These are phyloP conservation scores for Copromyces sp. DNA, from an alignment of 495 filamentous ascomycete genomes.

Conservation along the genomic window DNA sequence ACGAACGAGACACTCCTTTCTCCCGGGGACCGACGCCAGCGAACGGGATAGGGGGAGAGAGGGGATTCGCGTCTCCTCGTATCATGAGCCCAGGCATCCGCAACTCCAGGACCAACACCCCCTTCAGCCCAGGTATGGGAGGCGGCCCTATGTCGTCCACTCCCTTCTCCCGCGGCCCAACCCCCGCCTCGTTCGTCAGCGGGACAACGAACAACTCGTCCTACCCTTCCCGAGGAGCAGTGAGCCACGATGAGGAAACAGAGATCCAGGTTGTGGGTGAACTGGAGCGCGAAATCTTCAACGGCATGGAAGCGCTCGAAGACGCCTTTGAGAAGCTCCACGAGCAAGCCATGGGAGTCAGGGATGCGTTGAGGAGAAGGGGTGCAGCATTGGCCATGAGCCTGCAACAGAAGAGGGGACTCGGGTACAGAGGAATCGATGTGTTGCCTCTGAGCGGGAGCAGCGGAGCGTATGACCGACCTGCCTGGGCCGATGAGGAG, in stretches of 20 bases:
- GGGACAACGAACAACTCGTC: slow-evolving; percentile 29
- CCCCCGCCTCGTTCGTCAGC: slow-evolving; percentile 39
- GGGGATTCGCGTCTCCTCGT: slow-evolving; percentile 24
- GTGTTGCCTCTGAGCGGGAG: slow-evolving; percentile 33
- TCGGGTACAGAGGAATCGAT: slow-evolving; percentile 25
- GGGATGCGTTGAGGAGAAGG: slow-evolving; percentile 67
- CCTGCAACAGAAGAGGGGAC: slow-evolving; percentile 57
- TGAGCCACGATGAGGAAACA: slow-evolving; percentile 87
- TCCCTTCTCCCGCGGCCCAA: slow-evolving; percentile 29
- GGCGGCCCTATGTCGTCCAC: not conserved
- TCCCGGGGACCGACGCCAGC: slow-evolving; percentile 47
- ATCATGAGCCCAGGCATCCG: slow-evolving; percentile 19
- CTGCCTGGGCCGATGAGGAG: slow-evolving; percentile 37
- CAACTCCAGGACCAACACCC: slow-evolving; percentile 27
- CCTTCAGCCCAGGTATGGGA: slow-evolving; percentile 9
- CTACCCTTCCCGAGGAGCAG: slow-evolving; percentile 33
- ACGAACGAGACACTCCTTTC: slow-evolving; percentile 12
- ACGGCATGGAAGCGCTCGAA: slow-evolving; percentile 87
- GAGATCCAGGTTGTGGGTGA: slow-evolving; percentile 85
- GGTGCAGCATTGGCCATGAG: slow-evolving; percentile 69
- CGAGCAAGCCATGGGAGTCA: slow-evolving; percentile 69
- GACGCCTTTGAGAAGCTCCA: slow-evolving; percentile 93
- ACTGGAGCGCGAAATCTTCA: slow-evolving; percentile 87
- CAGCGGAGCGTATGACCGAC: slow-evolving; percentile 30
- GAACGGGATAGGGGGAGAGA: slow-evolving; percentile 14